Evolutionary conservation across 495 filamentous ascomycete species (phyloP), one percentile per base, ranked within the genome.

Genomic region (Hypoxylon crocopeplum): DNA sequence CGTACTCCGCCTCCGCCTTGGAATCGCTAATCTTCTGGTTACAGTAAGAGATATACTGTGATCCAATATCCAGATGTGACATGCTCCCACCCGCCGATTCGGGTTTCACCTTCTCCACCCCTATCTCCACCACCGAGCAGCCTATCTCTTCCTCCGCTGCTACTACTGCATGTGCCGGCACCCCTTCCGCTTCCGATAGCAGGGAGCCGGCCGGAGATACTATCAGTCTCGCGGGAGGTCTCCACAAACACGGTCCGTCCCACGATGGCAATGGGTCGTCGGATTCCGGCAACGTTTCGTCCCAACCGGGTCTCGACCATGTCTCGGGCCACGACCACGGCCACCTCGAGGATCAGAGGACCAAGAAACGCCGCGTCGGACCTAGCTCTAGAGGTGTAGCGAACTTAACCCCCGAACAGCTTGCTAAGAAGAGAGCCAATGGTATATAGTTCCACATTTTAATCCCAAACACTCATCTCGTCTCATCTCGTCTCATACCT

Each of bases 361-460:
- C 59, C 11, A 77, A 77, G 62, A 75, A 69, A 62, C 65, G 70
- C 25, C 75, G 72, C 40, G 68, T 70, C 3, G 72, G 62, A 6
- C 63, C 72, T 6, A 71, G 72, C 11, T 74, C 81, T 13, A 79
- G 86, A 47, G 86, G 86, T 10, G 86, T 89, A 13, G 85, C 86
- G 44, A 88, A 86, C 62, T 77, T 89, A 59, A 89, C 85, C 4
- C 86, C 86, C 11, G 85, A 88, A 46, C 86, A 89, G 69, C 71
- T 89, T 53, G 84, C 81, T 1, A 86, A 87, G 76, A 94, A 94
- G 71, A 82, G 90, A 57, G 89, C 88, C 50, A 92, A 92, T 70
- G 90, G 77, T 79, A 66, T 20, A 51, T 29, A 39, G 24, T 15
- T 52, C 16, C n/a, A 27, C 33, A 15, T 13, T 24, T 47, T 41